These are phyloP conservation scores for Leucosporidium scottii DNA, from an alignment of 768 basidiomycete genomes.

Conservation along the genomic window DNA sequence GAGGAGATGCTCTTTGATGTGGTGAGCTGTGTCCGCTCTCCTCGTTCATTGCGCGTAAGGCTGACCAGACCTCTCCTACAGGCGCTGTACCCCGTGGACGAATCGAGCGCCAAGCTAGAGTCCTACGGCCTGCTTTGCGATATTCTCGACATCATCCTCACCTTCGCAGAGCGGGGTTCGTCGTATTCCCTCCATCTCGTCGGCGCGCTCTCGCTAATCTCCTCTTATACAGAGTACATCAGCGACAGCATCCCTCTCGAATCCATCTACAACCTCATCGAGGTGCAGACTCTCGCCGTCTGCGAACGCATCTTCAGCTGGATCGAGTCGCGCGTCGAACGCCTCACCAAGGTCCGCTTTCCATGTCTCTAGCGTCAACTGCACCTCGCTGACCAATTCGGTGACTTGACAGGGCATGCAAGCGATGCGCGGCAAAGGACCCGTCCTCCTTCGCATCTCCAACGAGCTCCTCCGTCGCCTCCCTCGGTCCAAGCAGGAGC, in stretches of 20 bases:
- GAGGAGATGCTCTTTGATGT: no score
- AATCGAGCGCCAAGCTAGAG: neutral
- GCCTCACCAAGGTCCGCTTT: slow-evolving; percentile 50
- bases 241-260: slow-evolving; percentile 65
- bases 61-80: neutral
- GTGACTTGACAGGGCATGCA: slow-evolving; percentile 53
- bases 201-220: slow-evolving; percentile 8
- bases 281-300: slow-evolving; percentile 73
- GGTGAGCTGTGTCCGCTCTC: no score
- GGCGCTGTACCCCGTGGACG: neutral
- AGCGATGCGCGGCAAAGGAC: slow-evolving; percentile 80
- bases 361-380: neutral
- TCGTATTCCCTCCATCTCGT: slow-evolving; percentile 14
- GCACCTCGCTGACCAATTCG: neutral
- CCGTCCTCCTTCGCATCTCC: slow-evolving; percentile 70
- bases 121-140: slow-evolving; percentile 44
- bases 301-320: slow-evolving; percentile 83
- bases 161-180: slow-evolving; percentile 70
- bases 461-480: slow-evolving; percentile 81
- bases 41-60: no score
- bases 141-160: slow-evolving; percentile 64
- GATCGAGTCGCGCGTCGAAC: slow-evolving; percentile 65
- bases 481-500: slow-evolving; percentile 63
- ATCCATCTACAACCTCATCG: slow-evolving; percentile 49
- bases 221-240: slow-evolving; percentile 55